Conservation (phyloP, 2,329 filamentous ascomycete genomes). For the Penicillium sp. region DNA sequence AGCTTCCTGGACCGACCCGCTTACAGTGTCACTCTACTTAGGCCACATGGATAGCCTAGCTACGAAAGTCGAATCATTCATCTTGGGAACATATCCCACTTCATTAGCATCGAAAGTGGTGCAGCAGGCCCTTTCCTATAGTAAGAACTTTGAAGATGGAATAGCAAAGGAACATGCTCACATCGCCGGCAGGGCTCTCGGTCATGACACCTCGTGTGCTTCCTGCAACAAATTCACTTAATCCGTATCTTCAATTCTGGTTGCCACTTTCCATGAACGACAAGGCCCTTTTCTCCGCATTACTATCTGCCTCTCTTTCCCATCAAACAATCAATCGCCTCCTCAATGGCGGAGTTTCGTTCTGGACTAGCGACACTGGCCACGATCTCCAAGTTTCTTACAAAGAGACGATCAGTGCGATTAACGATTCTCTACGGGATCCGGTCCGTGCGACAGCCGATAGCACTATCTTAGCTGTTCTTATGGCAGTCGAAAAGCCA, state of each 20-base stretch:
- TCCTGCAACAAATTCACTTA: neutral
- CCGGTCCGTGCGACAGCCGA: neutral
- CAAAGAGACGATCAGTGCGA: neutral
- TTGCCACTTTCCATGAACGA: neutral
- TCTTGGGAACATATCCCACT: neutral
- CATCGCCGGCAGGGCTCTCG: neutral
- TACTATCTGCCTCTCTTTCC: neutral
- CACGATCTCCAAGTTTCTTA: neutral
- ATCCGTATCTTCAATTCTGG: slow-evolving; percentile 3
- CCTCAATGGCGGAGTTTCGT: neutral
- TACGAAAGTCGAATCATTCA: neutral
- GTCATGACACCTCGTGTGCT: slow-evolving; percentile 2
- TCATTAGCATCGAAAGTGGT: neutral
- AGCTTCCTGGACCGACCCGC: neutral
- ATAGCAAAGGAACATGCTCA: neutral
- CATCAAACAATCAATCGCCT: neutral
- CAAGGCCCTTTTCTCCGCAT: neutral
- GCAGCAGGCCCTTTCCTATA: neutral
- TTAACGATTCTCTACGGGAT: neutral
- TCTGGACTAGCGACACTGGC: neutral
- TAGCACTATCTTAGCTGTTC: neutral
- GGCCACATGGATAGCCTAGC: neutral
- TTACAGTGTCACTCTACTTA: neutral
- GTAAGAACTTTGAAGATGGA: neutral
- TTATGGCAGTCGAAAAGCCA: neutral